These are phyloP conservation scores for Silybum marianum DNA, from an alignment of 129 eudicot genomes.

Conservation along the genomic window DNA sequence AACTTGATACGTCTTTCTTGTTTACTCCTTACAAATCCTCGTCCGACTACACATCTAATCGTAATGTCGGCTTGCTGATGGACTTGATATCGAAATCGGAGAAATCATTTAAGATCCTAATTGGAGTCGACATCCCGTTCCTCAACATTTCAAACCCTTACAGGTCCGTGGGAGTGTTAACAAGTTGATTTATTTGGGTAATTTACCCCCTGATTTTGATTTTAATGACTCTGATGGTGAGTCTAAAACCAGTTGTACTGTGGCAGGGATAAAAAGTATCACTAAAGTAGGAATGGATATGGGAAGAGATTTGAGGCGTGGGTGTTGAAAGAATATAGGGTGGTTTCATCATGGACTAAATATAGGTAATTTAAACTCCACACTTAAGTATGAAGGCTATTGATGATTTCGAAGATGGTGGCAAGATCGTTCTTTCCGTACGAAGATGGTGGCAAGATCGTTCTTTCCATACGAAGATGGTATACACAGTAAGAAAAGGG, in stretches of 20 bases:
- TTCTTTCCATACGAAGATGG: no score
- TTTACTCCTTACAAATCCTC: constrained; percentile 15
- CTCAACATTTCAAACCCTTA: constrained; percentile 16
- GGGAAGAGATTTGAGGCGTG: constrained; percentile 32
- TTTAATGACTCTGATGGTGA: constrained; percentile 15
- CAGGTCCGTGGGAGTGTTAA: no score
- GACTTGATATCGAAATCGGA: neutral
- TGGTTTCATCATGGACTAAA: constrained; percentile 32
- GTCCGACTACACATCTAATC: neutral
- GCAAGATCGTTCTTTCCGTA: no score
- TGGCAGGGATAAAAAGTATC: no score
- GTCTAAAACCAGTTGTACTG: neutral
- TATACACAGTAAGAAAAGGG: no score
- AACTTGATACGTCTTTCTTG: constrained; percentile 4
- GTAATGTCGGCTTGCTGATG: constrained; percentile 2
- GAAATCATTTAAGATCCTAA: constrained; percentile 10
- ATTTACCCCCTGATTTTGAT: constrained; percentile 26
- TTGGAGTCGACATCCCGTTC: constrained; percentile 18
- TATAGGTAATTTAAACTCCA: constrained; percentile 24
- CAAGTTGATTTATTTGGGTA: constrained; percentile 25
- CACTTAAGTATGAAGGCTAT: no score
- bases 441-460: no score
- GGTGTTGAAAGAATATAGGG: constrained; percentile 30
- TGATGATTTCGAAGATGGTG: no score
- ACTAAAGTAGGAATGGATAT: no score